Conservation (phyloP, 805 yeast genomes). For the Saccharomycopsis sp. region DNA sequence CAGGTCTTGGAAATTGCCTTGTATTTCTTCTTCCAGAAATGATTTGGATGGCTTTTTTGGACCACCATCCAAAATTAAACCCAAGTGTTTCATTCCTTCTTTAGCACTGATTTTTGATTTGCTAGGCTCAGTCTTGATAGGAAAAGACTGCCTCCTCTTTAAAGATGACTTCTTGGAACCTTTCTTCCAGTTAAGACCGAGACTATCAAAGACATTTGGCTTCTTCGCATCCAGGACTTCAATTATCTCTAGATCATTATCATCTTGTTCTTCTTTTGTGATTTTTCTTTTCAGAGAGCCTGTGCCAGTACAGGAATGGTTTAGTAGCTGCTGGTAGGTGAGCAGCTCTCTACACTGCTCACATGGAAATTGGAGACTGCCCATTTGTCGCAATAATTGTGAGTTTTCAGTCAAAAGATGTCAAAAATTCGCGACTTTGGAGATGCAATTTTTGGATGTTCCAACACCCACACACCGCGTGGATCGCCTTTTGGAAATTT, state of each 20-base stretch:
- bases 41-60: neutral
- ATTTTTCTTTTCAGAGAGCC: neutral
- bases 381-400: no score
- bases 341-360: conserved; percentile 11
- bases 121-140: neutral
- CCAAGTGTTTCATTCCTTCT: conserved; percentile 6
- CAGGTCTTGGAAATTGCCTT: conserved; percentile 11
- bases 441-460: no score
- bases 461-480: no score
- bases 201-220: neutral
- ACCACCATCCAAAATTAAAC: conserved; percentile 7
- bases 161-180: neutral
- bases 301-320: conserved; percentile 2
- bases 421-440: no score
- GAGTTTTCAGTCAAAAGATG: no score
- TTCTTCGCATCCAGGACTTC: neutral
- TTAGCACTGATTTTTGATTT: conserved; percentile 6
- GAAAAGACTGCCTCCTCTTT: neutral
- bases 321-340: conserved; percentile 4
- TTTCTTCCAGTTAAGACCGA: neutral
- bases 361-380: no score
- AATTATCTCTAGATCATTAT: neutral
- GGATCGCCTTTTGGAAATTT: no score
- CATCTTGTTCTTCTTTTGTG: neutral
- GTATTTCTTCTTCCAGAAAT: neutral